A percentile compares a stretch with the other conserved stretches of the same genome.
Evolutionary conservation across 768 basidiomycete species (phyloP).

Genomic region (Fomitopsis serialis): DNA sequence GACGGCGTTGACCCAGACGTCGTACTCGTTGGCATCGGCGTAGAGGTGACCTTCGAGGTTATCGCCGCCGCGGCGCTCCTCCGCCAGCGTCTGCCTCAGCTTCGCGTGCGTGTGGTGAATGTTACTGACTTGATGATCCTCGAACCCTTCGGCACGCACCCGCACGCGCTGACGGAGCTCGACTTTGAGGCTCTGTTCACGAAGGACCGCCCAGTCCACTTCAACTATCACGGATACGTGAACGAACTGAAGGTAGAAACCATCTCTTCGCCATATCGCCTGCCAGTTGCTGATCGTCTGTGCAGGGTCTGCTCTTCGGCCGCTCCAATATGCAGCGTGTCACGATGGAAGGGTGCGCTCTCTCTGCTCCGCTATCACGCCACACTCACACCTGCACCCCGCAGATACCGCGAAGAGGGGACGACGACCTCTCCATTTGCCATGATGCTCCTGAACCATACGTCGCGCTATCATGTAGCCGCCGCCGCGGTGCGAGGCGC

Average conservation of each 20-base stretch:
- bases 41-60: slow-evolving; percentile 85
- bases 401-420: slow-evolving; percentile 61
- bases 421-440: slow-evolving; percentile 84
- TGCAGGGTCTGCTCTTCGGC: slow-evolving; percentile 47
- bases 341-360: slow-evolving; percentile 44
- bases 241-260: slow-evolving; percentile 57
- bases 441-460: slow-evolving; percentile 74
- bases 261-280: not conserved
- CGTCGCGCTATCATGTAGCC: slow-evolving; percentile 65
- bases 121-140: slow-evolving; percentile 89
- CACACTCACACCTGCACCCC: not conserved
- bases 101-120: slow-evolving; percentile 85
- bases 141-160: slow-evolving; percentile 61
- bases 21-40: slow-evolving; percentile 82
- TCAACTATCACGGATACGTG: slow-evolving; percentile 85
- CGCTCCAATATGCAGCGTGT: slow-evolving; percentile 44
- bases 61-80: slow-evolving; percentile 81
- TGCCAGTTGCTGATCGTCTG: not conserved
- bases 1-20: slow-evolving; percentile 69
- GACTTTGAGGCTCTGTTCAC: slow-evolving; percentile 74
- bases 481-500: slow-evolving; percentile 53
- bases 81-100: slow-evolving; percentile 57
- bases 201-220: slow-evolving; percentile 56
- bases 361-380: slow-evolving; percentile 1
- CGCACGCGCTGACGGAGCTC: slow-evolving; percentile 60